These are phyloP conservation scores for Daedaleopsis sinensis DNA, from an alignment of 768 basidiomycete species.

Conservation along the genomic window DNA sequence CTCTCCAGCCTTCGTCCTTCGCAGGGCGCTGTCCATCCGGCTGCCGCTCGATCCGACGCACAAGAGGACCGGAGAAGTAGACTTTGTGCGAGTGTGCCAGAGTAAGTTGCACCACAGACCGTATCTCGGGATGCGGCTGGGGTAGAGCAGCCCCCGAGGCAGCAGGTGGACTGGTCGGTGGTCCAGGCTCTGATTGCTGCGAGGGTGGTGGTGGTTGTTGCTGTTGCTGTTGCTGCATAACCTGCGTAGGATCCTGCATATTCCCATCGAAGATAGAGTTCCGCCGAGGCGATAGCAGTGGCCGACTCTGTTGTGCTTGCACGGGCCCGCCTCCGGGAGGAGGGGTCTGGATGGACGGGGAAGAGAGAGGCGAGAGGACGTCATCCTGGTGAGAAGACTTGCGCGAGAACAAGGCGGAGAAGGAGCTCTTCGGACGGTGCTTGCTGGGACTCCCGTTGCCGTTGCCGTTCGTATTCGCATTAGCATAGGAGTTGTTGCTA, in stretches of 20 bases:
- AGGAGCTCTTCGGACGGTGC: constrained; percentile 19
- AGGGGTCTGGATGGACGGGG: constrained; percentile 2
- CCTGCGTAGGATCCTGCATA: constrained; percentile 3
- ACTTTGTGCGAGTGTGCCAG: constrained; percentile 82
- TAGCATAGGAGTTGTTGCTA: neutral
- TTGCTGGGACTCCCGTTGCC: constrained; percentile 3
- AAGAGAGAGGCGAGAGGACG: neutral
- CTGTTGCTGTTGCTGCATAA: constrained; percentile 10
- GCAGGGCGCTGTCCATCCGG: constrained; percentile 70
- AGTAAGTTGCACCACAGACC: constrained; percentile 74
- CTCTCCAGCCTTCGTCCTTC: constrained; percentile 80
- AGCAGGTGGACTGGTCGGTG: constrained; percentile 3
- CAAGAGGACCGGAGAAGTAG: constrained; percentile 84
- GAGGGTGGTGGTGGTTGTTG: constrained; percentile 9
- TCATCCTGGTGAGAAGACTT: constrained; percentile 16
- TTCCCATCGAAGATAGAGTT: constrained; percentile 2
- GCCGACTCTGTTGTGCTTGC: neutral
- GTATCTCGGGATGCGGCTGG: constrained; percentile 72
- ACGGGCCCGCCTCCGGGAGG: neutral
- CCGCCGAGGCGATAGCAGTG: constrained; percentile 6
- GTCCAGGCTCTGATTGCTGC: constrained; percentile 8
- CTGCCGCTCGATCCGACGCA: constrained; percentile 76
- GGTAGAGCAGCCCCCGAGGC: constrained; percentile 25
- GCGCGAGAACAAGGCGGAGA: constrained; percentile 23
- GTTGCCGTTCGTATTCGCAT: neutral